These are phyloP conservation scores for Phoenix roebelenii DNA, from an alignment of 176 grass and related monocot genomes.

Conservation along the genomic window DNA sequence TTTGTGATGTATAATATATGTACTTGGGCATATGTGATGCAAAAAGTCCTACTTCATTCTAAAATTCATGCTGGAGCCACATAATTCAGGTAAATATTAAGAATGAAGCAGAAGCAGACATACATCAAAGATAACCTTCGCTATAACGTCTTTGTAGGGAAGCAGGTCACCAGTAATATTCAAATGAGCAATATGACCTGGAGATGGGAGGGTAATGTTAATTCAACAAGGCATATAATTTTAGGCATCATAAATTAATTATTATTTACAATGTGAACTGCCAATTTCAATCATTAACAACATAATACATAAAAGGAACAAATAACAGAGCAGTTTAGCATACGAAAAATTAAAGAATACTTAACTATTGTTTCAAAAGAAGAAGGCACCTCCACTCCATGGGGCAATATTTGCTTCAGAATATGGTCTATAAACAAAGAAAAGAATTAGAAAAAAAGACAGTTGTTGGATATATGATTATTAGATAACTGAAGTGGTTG, in stretches of 20 bases:
- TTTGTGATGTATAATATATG: too few relatives aligned
- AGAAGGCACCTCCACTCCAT: conserved; percentile 75
- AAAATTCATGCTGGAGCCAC: too few relatives aligned
- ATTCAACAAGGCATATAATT: not conserved
- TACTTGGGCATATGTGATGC: too few relatives aligned
- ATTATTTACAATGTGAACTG: not conserved
- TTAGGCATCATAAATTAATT: too few relatives aligned
- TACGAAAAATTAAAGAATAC: conserved; percentile 5
- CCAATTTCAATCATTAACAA: not conserved
- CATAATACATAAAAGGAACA: not conserved
- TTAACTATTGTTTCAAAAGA: conserved; percentile 99
- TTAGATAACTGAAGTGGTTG: not conserved
- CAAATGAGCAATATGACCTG: conserved; percentile 99
- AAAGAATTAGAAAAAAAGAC: not conserved
- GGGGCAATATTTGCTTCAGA: conserved; percentile 72
- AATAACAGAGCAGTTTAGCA: not conserved
- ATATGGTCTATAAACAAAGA: conserved; percentile 59
- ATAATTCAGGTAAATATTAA: too few relatives aligned
- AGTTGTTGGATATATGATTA: not conserved
- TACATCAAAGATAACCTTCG: conserved; percentile 97
- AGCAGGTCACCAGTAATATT: conserved; percentile 79
- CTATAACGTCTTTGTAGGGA: conserved; percentile 74
- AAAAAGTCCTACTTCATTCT: too few relatives aligned
- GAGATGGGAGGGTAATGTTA: not conserved
- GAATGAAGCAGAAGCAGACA: conserved; percentile 5